Base-by-base conservation (phyloP, 306 rosid species). In the Glycine tomentella region DNA sequence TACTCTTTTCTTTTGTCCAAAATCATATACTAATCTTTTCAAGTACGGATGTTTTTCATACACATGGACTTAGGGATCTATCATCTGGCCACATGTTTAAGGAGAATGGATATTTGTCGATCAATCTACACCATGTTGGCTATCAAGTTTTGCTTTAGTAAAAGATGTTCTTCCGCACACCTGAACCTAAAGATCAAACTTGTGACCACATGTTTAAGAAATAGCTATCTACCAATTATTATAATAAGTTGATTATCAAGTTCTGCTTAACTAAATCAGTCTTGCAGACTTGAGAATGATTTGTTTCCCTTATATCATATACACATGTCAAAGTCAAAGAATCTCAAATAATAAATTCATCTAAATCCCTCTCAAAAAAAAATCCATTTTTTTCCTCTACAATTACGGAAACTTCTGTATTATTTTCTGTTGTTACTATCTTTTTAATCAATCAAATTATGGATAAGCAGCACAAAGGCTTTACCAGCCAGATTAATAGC, bases 271-370 rank as follows among this genome's bases (percentile, higher is more conserved):
- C 42, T 61, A 61, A 42, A 42, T 8, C 46, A 42, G 2, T 69
- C 56, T 69, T 69, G 40, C 0, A 69, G 10, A 46, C 56, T 46
- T 42, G 15, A 69, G 72, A 68, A 17, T 68, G 52, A 44, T 42
- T 65, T 45, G 36, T 58, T 59, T 59, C 40, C 36, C 66, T 14
- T 58, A 20, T 25, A 59, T 59, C 34, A 57, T 9, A 20, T 59
- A 40, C 14, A 59, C 40, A 9, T 59, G 31, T 61, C 67, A 61
- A 61, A 61, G 8, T 57, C 10, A 57, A 57, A n/a, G 15, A 10
- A 59, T 59, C 25, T 20, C 66, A 25, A 59, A 61, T 63, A 63
- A 59, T 34, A 4, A 63, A 34, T 13, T 63, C 31, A 65, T 9
- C 48, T 31, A 6, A 65, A 65, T 1, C 1, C 31, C 31, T 59